Evolutionary conservation across 2,329 filamentous ascomycete genomes (phyloP).

Genomic region (Sclerotiophoma versabilis): DNA sequence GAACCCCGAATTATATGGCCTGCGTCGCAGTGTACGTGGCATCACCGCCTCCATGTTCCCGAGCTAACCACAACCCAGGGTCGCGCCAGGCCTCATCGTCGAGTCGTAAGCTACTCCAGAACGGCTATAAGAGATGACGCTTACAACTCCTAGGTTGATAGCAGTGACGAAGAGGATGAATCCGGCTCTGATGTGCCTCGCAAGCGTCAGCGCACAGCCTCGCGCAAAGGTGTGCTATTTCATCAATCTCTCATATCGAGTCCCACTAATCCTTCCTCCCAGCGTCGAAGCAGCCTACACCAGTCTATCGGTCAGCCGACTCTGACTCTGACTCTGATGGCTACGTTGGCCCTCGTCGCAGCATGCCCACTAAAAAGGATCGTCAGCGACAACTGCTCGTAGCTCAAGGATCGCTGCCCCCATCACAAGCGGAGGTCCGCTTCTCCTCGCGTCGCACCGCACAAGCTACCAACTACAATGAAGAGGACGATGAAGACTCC

Average conservation of each 20-base stretch:
- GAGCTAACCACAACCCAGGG: slow-evolving; percentile 54
- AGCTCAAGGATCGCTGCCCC: slow-evolving; percentile 65
- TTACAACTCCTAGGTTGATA: slow-evolving; percentile 60
- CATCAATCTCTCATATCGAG: slow-evolving; percentile 19
- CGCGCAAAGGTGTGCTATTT: slow-evolving; percentile 64
- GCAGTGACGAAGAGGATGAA: slow-evolving; percentile 73
- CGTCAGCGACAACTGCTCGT: slow-evolving; percentile 72
- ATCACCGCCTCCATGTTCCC: slow-evolving; percentile 14
- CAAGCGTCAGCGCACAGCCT: slow-evolving; percentile 73
- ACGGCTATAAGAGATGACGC: slow-evolving; percentile 18
- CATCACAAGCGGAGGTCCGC: slow-evolving; percentile 79
- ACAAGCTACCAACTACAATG: slow-evolving; percentile 73
- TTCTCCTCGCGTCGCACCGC: slow-evolving; percentile 89
- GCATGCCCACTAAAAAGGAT: slow-evolving; percentile 74
- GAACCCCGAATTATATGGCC: slow-evolving; percentile 93
- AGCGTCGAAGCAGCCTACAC: slow-evolving; percentile 59
- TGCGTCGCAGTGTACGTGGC: slow-evolving; percentile 83
- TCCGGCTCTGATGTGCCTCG: slow-evolving; percentile 64
- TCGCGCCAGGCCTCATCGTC: slow-evolving; percentile 68
- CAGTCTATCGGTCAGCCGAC: slow-evolving; percentile 64
- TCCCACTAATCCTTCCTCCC: slow-evolving; percentile 58
- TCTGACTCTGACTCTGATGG: slow-evolving; percentile 68
- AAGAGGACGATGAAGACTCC: slow-evolving; percentile 67
- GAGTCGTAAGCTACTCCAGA: slow-evolving; percentile 59
- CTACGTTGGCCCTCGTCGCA: slow-evolving; percentile 79